These are phyloP conservation scores for Ophiostoma ips DNA, from an alignment of 2,329 filamentous ascomycete genomes.

Conservation along the genomic window DNA sequence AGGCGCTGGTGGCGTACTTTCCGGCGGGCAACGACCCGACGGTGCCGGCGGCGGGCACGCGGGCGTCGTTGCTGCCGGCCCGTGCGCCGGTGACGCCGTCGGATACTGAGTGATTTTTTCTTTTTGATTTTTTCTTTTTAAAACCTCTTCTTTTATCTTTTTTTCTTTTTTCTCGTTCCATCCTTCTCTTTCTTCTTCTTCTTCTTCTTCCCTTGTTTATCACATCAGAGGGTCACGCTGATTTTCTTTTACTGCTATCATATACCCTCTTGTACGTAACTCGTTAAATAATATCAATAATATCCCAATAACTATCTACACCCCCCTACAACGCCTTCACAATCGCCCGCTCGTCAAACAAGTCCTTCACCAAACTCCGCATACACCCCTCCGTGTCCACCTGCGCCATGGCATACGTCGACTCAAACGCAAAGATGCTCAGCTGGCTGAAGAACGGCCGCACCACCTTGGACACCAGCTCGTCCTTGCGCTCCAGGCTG, in stretches of 20 bases:
- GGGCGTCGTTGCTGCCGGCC: background rate
- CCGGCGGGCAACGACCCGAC: conserved; percentile 24
- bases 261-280: too few relatives aligned
- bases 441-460: conserved; percentile 82
- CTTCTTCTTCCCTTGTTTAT: too few relatives aligned
- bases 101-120: background rate
- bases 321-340: conserved; percentile 38
- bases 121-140: too few relatives aligned
- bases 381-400: conserved; percentile 53
- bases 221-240: too few relatives aligned
- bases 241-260: too few relatives aligned
- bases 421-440: conserved; percentile 88
- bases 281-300: too few relatives aligned
- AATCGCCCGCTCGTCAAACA: conserved; percentile 66
- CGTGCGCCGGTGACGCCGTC: too few relatives aligned
- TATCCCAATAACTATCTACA: too few relatives aligned
- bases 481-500: conserved; percentile 45
- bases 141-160: too few relatives aligned
- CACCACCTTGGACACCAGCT: conserved; percentile 63
- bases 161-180: too few relatives aligned
- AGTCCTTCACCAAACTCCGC: conserved; percentile 51
- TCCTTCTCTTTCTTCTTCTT: too few relatives aligned
- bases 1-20: conserved; percentile 56
- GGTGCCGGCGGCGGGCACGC: too few relatives aligned
- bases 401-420: conserved; percentile 69